Conservation (phyloP, 352 stramenopile species). For the Pythium aristosporum region DNA sequence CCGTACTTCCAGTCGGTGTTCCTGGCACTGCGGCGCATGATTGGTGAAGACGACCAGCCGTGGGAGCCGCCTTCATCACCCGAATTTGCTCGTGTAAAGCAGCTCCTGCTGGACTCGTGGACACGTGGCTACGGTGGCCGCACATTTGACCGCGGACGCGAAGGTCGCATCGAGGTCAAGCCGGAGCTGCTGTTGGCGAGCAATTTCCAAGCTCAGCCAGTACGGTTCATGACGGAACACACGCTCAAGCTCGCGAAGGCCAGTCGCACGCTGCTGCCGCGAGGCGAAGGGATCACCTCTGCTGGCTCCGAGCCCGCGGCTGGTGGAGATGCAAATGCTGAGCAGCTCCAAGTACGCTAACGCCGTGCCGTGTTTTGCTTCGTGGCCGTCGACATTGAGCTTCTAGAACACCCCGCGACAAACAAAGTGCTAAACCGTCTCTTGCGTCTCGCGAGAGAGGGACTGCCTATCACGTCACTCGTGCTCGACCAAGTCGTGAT, state of each 20-base stretch:
- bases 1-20: not conserved
- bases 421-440: constrained; percentile 1
- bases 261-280: not conserved
- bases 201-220: not conserved
- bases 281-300: no score
- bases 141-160: not conserved
- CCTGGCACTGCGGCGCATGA: not conserved
- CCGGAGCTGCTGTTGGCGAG: not conserved
- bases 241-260: not conserved
- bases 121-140: not conserved
- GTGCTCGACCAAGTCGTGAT: not conserved
- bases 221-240: not conserved
- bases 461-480: not conserved
- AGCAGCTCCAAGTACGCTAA: not conserved
- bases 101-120: not conserved
- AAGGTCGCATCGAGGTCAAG: not conserved
- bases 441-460: not conserved
- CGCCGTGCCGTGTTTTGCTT: not conserved
- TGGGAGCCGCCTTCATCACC: not conserved
- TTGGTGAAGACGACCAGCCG: not conserved
- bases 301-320: not conserved
- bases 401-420: not conserved
- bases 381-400: not conserved
- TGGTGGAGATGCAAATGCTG: no score
- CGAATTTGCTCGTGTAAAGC: not conserved